Evolutionary conservation across 2,329 filamentous ascomycete genomes (phyloP), one percentile per base, ranked within the genome.

Genomic region (Torrubiellomyces zombiae): DNA sequence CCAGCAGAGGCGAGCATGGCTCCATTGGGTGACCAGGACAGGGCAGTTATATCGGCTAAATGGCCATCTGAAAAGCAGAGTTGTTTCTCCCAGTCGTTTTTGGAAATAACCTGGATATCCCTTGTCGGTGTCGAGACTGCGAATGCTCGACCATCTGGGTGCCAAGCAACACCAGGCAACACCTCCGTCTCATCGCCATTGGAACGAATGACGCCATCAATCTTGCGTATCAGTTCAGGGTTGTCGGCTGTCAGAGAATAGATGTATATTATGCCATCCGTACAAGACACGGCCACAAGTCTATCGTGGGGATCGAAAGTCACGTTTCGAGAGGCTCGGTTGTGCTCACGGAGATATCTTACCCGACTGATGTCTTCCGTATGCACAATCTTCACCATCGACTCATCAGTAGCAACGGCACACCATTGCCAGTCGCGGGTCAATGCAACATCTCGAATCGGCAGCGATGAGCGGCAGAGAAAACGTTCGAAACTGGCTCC

Each of bases 11-110:
- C 82, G 13, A 98, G 60, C 40, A 98, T 60, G 2, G 85, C 80
- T 19, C 89, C 89, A 43, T 98, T 98, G 2, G 83, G 82, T 9
- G 86, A 93, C 89, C 89, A 98, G 18, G 79, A 73, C 18, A 91
- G 54, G 3, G 85, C 78, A 0, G 82, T 93, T 30, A 98, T 75
- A 36, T 91, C 79, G 11, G 75, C 75, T 20, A 72, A 71, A 43
- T 95, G 89, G 0, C 77, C 82, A 16, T 74, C 72, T 9, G 71
- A 56, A 45, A 98, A 98, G 0, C 59, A 54, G 31, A 77, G 68
- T 47, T 95, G 83, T 37, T 77, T 75, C 44, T 83, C 79, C 79
- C 86, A 94, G 45, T 94, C 82, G 26, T 70, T 72, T 32, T 74
- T 73, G n/a, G 86, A 92, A 28, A 94, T 67, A 19, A 94, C 68